These are phyloP conservation scores for Fomitopsis pulvina DNA, from an alignment of 768 basidiomycete species.

Conservation along the genomic window DNA sequence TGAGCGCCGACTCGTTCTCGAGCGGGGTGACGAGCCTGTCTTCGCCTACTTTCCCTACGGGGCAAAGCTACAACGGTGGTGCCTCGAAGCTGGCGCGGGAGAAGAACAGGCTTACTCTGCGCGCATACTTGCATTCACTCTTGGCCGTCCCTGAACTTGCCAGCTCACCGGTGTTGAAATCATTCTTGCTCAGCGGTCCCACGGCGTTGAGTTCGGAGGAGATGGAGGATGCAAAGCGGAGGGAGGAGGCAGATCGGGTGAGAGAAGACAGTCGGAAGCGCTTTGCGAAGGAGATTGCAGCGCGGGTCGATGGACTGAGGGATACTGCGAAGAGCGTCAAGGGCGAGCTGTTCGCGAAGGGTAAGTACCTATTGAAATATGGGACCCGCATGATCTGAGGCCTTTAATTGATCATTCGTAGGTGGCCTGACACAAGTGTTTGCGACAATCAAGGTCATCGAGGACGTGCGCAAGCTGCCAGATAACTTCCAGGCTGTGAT, in stretches of 20 bases:
- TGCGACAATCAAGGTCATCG: conserved; percentile 75
- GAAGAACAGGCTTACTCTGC: conserved; percentile 91
- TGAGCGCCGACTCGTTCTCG: conserved; percentile 20
- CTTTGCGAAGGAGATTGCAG: conserved; percentile 84
- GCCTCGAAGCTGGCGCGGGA: conserved; percentile 66
- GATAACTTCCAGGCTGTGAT: conserved; percentile 81
- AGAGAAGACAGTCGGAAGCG: conserved; percentile 82
- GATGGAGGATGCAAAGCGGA: conserved; percentile 62
- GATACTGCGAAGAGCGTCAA: conserved; percentile 83
- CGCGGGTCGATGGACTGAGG: conserved; percentile 78
- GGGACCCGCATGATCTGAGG: background rate
- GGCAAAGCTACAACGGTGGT: conserved; percentile 10
- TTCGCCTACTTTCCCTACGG: conserved; percentile 7
- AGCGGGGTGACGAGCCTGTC: conserved; percentile 12
- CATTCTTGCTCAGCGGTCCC: conserved; percentile 78
- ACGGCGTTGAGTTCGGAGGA: conserved; percentile 67
- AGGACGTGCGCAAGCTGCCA: conserved; percentile 72
- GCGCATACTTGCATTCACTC: conserved; percentile 84
- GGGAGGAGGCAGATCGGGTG: conserved; percentile 85
- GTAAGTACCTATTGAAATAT: conserved; percentile 27
- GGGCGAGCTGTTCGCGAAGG: conserved; percentile 87
- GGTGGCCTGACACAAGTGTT: conserved; percentile 91
- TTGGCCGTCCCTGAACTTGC: conserved; percentile 67
- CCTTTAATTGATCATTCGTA: conserved; percentile 22
- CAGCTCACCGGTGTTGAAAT: conserved; percentile 78